phyloP scores from a whole-genome alignment of 2,329 filamentous ascomycete species.

The Penicillium vulpinum region DNA sequence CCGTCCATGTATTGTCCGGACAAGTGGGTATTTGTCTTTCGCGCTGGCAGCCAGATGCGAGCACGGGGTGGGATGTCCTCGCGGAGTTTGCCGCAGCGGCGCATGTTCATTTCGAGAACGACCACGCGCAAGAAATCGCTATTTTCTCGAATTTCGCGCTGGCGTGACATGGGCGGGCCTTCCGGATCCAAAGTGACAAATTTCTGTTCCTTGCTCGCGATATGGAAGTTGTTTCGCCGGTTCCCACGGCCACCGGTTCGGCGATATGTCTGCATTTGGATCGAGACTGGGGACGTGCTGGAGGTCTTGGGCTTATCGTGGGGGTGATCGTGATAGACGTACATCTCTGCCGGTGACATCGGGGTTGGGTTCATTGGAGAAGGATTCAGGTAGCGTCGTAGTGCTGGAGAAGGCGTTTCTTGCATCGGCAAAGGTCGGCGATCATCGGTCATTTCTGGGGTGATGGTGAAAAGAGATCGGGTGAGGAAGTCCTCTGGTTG shows the following conservation, averaged over 20 bases:
- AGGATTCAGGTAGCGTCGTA: constrained; percentile 63
- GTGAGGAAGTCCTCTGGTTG: constrained; percentile 62
- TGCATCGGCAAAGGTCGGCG: constrained; percentile 57
- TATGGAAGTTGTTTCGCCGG: constrained; percentile 34
- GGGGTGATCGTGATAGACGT: constrained; percentile 45
- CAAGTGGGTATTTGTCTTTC: constrained; percentile 36
- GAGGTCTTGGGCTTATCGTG: constrained; percentile 32
- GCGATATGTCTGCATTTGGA: constrained; percentile 63
- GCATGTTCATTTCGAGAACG: constrained; percentile 69
- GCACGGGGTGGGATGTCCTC: constrained; percentile 56
- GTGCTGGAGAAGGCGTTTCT: constrained; percentile 56
- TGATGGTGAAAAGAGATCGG: constrained; percentile 57
- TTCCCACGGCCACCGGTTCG: constrained; percentile 35
- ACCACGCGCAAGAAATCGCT: constrained; percentile 64
- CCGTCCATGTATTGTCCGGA: constrained; percentile 24
- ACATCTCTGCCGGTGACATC: constrained; percentile 47
- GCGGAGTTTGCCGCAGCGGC: constrained; percentile 62
- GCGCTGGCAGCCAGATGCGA: constrained; percentile 61
- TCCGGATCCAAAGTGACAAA: constrained; percentile 34
- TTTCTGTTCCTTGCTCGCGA: constrained; percentile 43
- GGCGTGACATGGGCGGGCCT: constrained; percentile 50
- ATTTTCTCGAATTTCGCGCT: constrained; percentile 65
- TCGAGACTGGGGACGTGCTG: constrained; percentile 52
- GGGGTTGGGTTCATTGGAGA: constrained; percentile 47
- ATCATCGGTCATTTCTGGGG: constrained; percentile 60